Base-by-base conservation (phyloP, 2,329 filamentous ascomycete genomes). In the Pseudogymnoascus pannorum region DNA sequence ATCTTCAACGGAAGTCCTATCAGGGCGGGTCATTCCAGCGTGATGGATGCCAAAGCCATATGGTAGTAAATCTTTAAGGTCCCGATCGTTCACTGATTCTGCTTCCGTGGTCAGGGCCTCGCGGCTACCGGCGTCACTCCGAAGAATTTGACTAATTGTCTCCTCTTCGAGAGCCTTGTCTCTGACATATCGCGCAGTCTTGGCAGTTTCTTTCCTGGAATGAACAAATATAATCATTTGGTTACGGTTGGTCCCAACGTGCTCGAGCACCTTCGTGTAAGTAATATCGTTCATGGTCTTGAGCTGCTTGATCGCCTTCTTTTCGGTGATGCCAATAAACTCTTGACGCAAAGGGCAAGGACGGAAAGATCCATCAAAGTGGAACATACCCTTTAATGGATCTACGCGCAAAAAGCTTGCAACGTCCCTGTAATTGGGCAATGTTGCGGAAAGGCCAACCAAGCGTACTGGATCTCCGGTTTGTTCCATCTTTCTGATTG, bases 211-310 rank as follows among this genome's bases (percentile, higher is more conserved):
- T 72, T 99, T 99, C 69, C 94, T 84, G 35, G 95, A 99, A 73
- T 99, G 95, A 5, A 99, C 94, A 71, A 99, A 99, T 63, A 99
- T 96, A 38, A 99, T 85, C 92, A 99, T 97, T 74, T 99, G 94
- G 69, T 99, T 96, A 65, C 90, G 86, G 70, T 95, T 88, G 63
- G 88, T 87, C 5, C 94, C 94, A 29, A 97, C 93, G 72, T 97
- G 93, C 74, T 99, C 94, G 60, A 99, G 84, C 26, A 97, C 92
- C 75, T 99, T 99, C 66, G 87, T 95, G 75, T 99, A 99, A 62
- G 92, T 97, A 60, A 99, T 92, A 69, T 99, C 94, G 71, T 99
- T 99, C 94, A 99, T 99, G 0, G 90, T 95, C 81, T 97, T 97
- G 60, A 99, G 79, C 74, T 99, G 94, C 76, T 97, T 99, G 77